Base-by-base conservation (phyloP, 495 filamentous ascomycete genomes). In the Recurvomyces mirabilis region DNA sequence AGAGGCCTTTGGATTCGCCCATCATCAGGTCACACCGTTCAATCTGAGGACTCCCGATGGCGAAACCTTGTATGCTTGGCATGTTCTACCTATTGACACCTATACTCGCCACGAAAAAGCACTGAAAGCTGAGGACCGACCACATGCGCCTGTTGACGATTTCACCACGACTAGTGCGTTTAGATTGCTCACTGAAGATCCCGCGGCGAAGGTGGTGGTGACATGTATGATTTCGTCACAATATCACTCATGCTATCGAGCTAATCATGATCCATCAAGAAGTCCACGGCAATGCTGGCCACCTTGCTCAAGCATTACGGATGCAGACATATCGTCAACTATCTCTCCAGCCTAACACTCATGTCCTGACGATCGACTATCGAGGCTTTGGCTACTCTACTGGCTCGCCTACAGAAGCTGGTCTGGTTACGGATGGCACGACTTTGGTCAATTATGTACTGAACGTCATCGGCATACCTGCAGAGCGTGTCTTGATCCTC, bases 341-440 rank as follows among this genome's bases (percentile, higher is more conserved):
- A 21, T 63, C 67, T 14, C 19, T 38, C 2, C 36, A 43, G 26
- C 41, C 50, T 1, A 68, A 69, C 43, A 71, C 81, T 9, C 81
- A 85, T 53, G 64, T 84, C 41, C 64, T 87, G 33, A 66, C 78
- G 19, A 70, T 94, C 43, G 87, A 94, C 67, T 95, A 95, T 63
- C 82, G 91, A 21, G 91, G 91, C 21, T 95, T 84, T 54, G 89
- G 88, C 5, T 68, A 75, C 21, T 87, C 82, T 15, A 83, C 81
- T 12, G 87, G 89, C 20, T 66, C 63, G 13, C 91, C 91, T 2
- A 80, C 82, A 0, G 91, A 98, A 62, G 60, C 69, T 19, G 91
- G 91, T 1, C 65, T 98, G 12, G 82, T 91, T 44, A 74, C 72
- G 6, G 91, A 98, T 53, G 87, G 82, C 20, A 62, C 81, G 4